These are phyloP conservation scores for Diaporthe amygdali DNA, from an alignment of 2,329 filamentous ascomycete species.

Conservation along the genomic window DNA sequence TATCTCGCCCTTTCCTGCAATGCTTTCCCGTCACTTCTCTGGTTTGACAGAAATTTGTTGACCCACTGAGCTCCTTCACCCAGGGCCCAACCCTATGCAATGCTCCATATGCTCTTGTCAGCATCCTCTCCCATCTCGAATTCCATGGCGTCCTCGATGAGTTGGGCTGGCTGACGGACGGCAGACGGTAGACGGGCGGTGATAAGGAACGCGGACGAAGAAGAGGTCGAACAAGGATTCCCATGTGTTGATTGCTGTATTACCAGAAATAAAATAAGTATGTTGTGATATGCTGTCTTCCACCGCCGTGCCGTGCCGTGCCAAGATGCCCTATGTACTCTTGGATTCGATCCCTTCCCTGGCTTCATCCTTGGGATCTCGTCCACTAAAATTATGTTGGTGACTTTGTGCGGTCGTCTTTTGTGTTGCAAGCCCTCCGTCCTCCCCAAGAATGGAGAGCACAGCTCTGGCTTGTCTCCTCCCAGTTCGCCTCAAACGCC, in stretches of 20 bases:
- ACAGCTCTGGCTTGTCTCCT: neutral
- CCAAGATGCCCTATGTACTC: conserved; percentile 27
- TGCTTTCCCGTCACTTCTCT: neutral
- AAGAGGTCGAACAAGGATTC: conserved; percentile 1
- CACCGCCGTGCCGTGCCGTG: conserved; percentile 19
- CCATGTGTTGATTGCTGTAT: conserved; percentile 24
- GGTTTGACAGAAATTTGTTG: neutral
- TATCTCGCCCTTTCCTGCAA: conserved; percentile 8
- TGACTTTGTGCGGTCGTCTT: conserved; percentile 23
- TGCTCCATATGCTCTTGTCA: neutral
- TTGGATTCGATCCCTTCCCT: conserved; percentile 5
- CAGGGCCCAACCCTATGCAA: neutral
- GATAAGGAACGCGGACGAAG: neutral
- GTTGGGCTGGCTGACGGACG: neutral
- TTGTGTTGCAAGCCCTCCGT: neutral
- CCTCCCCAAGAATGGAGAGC: conserved; percentile 9
- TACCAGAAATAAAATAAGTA: conserved; percentile 28
- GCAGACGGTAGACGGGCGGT: neutral
- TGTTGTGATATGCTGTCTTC: conserved; percentile 23
- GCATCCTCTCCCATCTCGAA: neutral
- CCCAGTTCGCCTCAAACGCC: conserved; percentile 21
- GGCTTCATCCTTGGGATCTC: conserved; percentile 7
- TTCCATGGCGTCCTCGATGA: neutral
- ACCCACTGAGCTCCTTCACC: neutral
- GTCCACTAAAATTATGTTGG: conserved; percentile 25